These are phyloP conservation scores for Mychonastes homosphaera DNA, from an alignment of 139 green algal genomes.

Conservation along the genomic window DNA sequence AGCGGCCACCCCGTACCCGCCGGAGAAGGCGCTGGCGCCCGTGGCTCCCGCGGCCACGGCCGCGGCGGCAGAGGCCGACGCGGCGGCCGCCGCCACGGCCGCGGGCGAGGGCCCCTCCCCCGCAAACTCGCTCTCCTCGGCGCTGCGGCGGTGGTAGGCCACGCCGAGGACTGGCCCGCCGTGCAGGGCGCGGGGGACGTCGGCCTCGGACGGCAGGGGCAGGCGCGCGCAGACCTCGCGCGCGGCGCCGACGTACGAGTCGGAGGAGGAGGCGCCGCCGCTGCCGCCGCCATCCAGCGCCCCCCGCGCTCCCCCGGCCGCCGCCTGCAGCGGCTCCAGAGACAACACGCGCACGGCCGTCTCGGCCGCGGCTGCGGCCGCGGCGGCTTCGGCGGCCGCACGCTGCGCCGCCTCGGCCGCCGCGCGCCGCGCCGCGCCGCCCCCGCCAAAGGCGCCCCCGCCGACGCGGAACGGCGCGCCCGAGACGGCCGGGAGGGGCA, in stretches of 20 bases:
- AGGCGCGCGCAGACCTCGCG: too few species aligned
- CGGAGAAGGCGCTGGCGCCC: neutral
- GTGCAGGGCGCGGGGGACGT: conserved; percentile 17
- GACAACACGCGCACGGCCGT: neutral
- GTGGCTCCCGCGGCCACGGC: neutral
- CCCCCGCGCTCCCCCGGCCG: neutral
- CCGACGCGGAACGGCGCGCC: too few species aligned
- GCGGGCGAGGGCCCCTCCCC: conserved; percentile 16
- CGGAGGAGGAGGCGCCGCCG: too few species aligned
- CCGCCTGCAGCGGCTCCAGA: neutral
- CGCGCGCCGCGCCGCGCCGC: too few species aligned
- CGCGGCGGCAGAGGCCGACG: neutral
- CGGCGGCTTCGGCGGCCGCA: conserved; percentile 18
- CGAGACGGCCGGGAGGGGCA: too few species aligned
- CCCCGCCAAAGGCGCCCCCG: too few species aligned
- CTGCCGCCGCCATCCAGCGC: conserved; percentile 9
- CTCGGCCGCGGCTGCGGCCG: neutral
- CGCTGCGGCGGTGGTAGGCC: conserved; percentile 6
- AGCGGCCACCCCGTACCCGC: neutral
- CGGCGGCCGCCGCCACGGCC: neutral
- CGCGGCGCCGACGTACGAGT: too few species aligned
- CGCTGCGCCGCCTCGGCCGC: conserved; percentile 4
- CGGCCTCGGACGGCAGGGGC: too few species aligned
- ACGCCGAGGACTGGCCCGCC: conserved; percentile 25
- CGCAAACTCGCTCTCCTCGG: conserved; percentile 4